A percentile compares a stretch with the other conserved stretches of the same genome.
Conservation (phyloP, 2,329 filamentous ascomycete genomes). For the Colletotrichum noveboracense region DNA sequence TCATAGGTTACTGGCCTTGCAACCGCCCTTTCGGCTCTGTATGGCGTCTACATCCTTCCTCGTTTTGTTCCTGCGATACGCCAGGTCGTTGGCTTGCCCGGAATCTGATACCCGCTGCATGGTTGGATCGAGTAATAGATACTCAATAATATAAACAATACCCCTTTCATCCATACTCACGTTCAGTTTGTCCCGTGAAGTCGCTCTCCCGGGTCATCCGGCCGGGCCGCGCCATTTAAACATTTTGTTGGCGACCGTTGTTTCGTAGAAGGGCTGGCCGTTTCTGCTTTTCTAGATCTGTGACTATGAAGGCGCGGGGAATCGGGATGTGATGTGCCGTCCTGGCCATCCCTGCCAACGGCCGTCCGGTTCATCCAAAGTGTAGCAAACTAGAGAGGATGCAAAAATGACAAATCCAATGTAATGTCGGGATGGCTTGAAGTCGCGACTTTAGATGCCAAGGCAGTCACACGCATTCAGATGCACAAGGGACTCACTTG, state of each 20-base stretch:
- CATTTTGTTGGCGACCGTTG: not conserved
- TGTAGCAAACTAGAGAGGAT: not conserved
- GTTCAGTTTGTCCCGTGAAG: not conserved
- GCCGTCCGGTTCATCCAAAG: not conserved
- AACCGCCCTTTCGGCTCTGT: constrained; percentile 51
- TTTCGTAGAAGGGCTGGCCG: not conserved
- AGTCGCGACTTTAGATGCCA: not conserved
- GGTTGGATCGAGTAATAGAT: not conserved
- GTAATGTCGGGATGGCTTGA: not conserved
- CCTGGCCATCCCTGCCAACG: not conserved
- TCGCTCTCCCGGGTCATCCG: not conserved
- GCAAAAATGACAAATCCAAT: not conserved
- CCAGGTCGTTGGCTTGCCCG: constrained; percentile 53
- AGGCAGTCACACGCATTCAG: not conserved
- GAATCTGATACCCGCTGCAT: constrained; percentile 42
- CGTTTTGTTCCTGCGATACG: constrained; percentile 53
- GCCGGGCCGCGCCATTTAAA: not conserved
- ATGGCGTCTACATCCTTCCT: constrained; percentile 57
- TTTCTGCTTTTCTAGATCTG: not conserved
- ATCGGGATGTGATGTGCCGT: not conserved
- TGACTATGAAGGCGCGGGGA: not conserved
- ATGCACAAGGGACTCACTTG: not conserved
- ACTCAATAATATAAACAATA: not conserved
- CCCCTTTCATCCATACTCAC: not conserved
- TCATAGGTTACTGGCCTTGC: constrained; percentile 59